Evolutionary conservation across 2,329 filamentous ascomycete species (phyloP), one percentile per base, ranked within the genome.

Genomic region (Aureobasidium musti): DNA sequence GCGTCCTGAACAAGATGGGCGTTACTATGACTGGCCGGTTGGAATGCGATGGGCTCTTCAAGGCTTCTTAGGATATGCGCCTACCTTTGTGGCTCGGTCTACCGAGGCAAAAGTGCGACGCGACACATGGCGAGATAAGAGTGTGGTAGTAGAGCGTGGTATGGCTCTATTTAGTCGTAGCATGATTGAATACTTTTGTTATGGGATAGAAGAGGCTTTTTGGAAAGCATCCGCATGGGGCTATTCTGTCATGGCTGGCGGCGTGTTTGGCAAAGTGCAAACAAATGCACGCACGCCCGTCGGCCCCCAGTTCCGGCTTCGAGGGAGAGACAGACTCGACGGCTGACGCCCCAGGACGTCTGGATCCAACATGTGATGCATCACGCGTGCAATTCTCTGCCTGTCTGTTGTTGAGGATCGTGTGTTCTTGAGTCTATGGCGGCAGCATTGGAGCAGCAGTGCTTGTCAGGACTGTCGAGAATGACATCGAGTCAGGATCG

Each of bases 1-100:
- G 92, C 91, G 75, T 98, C 93, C 87, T 91, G 72, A 43, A 37
- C 28, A 43, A 33, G 14, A 64, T 19, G 49, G 61, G 49, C 49
- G 37, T 64, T 64, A 64, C 61, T 64, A 64, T 41, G 45, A 59
- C 30, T 33, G 49, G 8, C 35, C 49, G 28, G 61, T 64, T 64
- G 61, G 61, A 64, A 64, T 64, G 61, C 47, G 49, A n/a, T 43
- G 47, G n/a, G 47, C 28, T 52, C 21, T 47, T 23, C 45, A 41
- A 52, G 33, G 37, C n/a, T 17, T 14, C 7, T 4, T 2, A 43
- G 21, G 5, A 10, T 2, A 28, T 19, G 28, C 10, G 47, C 47
- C 23, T 64, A 64, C 61, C 61, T 64, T 64, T 17, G 14, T 14
- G 23, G n/a, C n/a, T 11, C n/a, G 7, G 26, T 64, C 37, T 45